These are phyloP conservation scores for Posidonia australis DNA, from an alignment of 106 monocot genomes.

Conservation along the genomic window DNA sequence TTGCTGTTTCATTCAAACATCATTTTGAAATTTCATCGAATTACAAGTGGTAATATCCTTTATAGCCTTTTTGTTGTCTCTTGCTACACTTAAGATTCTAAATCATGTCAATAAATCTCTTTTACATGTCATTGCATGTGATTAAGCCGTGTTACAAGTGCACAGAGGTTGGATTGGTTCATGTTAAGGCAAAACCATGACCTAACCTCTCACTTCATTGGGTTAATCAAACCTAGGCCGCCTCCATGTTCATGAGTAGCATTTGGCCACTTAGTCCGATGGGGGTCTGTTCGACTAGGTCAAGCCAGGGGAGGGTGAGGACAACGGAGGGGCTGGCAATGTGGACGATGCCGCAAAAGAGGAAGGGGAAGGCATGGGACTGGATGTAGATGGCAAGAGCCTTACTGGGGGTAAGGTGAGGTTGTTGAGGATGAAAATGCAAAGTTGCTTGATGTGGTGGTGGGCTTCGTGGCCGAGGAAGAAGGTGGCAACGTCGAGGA, in stretches of 20 bases:
- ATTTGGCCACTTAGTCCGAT: background rate
- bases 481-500: constrained; percentile 58
- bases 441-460: constrained; percentile 37
- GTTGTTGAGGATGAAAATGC: constrained; percentile 63
- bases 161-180: no score
- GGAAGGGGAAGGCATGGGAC: constrained; percentile 41
- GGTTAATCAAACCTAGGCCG: no score
- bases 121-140: no score
- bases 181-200: no score
- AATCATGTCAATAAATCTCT: background rate
- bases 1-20: background rate
- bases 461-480: constrained; percentile 30
- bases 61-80: background rate
- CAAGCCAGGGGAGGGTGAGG: constrained; percentile 80
- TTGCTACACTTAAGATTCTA: background rate
- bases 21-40: background rate
- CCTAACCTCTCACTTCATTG: no score
- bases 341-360: constrained; percentile 69
- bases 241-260: background rate
- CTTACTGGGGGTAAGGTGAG: constrained; percentile 50
- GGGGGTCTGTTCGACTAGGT: constrained; percentile 16
- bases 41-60: background rate
- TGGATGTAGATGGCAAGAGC: constrained; percentile 78
- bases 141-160: no score
- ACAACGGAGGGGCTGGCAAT: constrained; percentile 62